phyloP scores from a whole-genome alignment of 257 asterid species.

The Nyctanthes arbortristis region DNA sequence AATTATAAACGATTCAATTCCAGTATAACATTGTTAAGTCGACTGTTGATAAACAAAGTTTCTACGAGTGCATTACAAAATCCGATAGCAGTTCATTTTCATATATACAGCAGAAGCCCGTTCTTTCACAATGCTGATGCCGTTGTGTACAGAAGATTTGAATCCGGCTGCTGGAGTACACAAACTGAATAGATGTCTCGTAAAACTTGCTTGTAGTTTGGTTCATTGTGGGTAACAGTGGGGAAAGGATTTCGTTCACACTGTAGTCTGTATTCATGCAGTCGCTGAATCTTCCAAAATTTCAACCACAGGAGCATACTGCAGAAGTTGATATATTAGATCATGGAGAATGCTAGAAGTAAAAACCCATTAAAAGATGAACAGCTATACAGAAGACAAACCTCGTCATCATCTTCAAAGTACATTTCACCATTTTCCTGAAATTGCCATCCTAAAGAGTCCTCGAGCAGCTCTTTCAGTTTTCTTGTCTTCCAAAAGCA shows the following conservation, averaged over 20 bases:
- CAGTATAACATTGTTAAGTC: too few species aligned
- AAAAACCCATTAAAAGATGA: neutral
- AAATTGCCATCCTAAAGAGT: slow-evolving; percentile 83
- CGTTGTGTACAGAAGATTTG: too few species aligned
- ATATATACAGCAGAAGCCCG: too few species aligned
- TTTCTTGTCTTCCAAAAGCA: slow-evolving; percentile 57
- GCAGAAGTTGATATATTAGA: slow-evolving; percentile 31
- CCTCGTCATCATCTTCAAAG: slow-evolving; percentile 83
- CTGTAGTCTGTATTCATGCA: slow-evolving; percentile 17
- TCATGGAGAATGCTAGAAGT: neutral
- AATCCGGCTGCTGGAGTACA: neutral
- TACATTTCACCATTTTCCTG: slow-evolving; percentile 44
- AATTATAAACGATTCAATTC: too few species aligned
- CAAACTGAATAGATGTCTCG: neutral
- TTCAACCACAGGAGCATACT: slow-evolving; percentile 97
- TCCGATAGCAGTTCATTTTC: too few species aligned
- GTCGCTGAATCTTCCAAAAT: slow-evolving; percentile 49
- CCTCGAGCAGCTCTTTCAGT: slow-evolving; percentile 71
- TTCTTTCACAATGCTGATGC: too few species aligned
- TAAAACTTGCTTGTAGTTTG: neutral
- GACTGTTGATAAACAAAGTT: too few species aligned
- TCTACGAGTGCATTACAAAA: too few species aligned
- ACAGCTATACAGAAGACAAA: slow-evolving; percentile 22
- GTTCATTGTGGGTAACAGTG: neutral
- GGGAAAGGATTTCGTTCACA: neutral